These are phyloP conservation scores for Amylostereum areolatum DNA, from an alignment of 1,284 basidiomycete species.

Conservation along the genomic window DNA sequence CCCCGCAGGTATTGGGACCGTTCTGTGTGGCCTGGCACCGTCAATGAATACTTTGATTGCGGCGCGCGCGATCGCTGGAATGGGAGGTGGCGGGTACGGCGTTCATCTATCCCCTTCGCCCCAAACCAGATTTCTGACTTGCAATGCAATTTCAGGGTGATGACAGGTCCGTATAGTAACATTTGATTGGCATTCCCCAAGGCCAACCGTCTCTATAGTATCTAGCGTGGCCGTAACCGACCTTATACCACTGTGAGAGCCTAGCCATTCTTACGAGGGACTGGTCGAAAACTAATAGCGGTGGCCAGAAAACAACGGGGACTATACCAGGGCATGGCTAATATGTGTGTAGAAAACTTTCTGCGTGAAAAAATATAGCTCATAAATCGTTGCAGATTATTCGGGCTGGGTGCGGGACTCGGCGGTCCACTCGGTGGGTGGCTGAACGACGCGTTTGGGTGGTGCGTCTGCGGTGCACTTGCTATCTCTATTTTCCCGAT, in stretches of 20 bases:
- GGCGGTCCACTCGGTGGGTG: constrained; percentile 89
- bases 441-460: constrained; percentile 79
- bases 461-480: constrained; percentile 36
- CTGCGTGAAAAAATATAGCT: constrained; percentile 6
- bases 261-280: constrained; percentile 4
- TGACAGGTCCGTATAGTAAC: constrained; percentile 59
- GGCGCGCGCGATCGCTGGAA: constrained; percentile 79
- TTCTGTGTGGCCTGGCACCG: constrained; percentile 76
- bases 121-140: constrained; percentile 1
- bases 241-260: constrained; percentile 71
- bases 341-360: constrained; percentile 51
- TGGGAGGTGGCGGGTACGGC: constrained; percentile 80
- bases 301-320: constrained; percentile 70
- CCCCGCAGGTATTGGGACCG: constrained; percentile 65
- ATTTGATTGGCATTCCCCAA: constrained; percentile 14
- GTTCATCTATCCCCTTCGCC: constrained; percentile 18
- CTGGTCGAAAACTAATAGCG: constrained; percentile 10
- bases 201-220: constrained; percentile 37
- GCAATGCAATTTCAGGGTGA: constrained; percentile 42
- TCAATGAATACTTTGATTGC: constrained; percentile 81
- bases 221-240: constrained; percentile 74
- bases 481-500: constrained; percentile 10
- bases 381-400: constrained; percentile 42
- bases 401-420: constrained; percentile 73
- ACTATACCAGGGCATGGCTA: constrained; percentile 84